These are phyloP conservation scores for Gracilaria domingensis DNA, from an alignment of 23 red algal species.

Conservation along the genomic window DNA sequence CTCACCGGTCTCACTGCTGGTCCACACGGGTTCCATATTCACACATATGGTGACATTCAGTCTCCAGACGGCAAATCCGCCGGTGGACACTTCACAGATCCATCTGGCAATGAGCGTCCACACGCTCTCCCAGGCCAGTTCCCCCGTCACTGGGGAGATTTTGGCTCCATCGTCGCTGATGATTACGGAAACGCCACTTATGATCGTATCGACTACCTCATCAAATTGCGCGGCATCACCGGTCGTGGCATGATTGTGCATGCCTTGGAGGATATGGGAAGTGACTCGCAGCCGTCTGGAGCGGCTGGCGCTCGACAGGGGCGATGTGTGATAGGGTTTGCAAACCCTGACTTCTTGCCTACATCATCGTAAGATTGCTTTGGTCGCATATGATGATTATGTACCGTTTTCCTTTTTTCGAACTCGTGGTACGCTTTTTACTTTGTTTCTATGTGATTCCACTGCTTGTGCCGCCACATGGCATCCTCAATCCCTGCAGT, in stretches of 20 bases:
- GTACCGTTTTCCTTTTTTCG: no score
- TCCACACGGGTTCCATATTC: constrained; percentile 60
- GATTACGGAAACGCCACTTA: not conserved
- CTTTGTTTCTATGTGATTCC: no score
- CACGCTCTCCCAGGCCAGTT: constrained; percentile 44
- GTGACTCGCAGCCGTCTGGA: constrained; percentile 49
- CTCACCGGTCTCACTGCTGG: constrained; percentile 14
- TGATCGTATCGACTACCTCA: constrained; percentile 15
- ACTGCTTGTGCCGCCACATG: no score
- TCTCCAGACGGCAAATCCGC: constrained; percentile 32
- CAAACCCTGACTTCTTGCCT: constrained; percentile 32
- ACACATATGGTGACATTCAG: constrained; percentile 59
- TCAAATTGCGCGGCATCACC: constrained; percentile 27
- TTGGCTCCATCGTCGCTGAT: constrained; percentile 39
- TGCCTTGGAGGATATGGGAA: constrained; percentile 38
- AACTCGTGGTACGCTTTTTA: no score
- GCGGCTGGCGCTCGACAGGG: constrained; percentile 49
- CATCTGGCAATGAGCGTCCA: not conserved
- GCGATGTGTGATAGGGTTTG: constrained; percentile 69
- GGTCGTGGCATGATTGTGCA: constrained; percentile 73
- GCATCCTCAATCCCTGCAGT: no score
- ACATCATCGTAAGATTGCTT: not conserved
- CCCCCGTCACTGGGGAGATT: constrained; percentile 60
- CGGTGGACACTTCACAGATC: constrained; percentile 66
- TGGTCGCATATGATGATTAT: no score